phyloP scores from a whole-genome alignment of 495 filamentous ascomycete species.

The Penicillium cinerascens region DNA sequence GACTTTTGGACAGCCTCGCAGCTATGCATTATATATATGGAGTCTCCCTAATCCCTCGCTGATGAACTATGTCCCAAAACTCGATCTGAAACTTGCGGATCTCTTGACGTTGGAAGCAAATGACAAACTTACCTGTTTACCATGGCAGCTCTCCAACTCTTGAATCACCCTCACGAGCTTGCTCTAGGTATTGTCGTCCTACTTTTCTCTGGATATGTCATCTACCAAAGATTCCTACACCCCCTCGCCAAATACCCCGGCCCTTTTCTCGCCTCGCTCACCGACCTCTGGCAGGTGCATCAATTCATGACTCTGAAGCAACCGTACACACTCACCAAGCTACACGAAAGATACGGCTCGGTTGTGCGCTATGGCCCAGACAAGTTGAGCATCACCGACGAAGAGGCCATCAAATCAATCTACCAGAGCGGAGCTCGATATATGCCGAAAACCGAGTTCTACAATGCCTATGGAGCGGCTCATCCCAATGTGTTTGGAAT shows the following conservation, averaged over 20 bases:
- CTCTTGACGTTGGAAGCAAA: too few relatives aligned
- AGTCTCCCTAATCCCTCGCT: too few relatives aligned
- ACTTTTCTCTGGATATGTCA: not conserved
- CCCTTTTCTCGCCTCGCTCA: slow-evolving; percentile 8
- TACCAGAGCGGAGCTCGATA: slow-evolving; percentile 8
- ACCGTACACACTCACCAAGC: slow-evolving; percentile 7
- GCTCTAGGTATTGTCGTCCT: not conserved
- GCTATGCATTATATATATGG: too few relatives aligned
- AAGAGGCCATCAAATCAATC: slow-evolving; percentile 7
- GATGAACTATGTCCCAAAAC: too few relatives aligned
- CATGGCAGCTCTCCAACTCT: not conserved
- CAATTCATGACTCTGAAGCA: slow-evolving; percentile 10
- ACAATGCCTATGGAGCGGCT: slow-evolving; percentile 13
- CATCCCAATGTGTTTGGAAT: slow-evolving; percentile 12
- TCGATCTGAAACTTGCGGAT: too few relatives aligned
- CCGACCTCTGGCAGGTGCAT: slow-evolving; percentile 10
- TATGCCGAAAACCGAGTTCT: slow-evolving; percentile 13
- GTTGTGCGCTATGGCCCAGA: slow-evolving; percentile 12
- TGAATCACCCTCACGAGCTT: not conserved
- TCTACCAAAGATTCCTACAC: slow-evolving; percentile 6
- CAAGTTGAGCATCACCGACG: slow-evolving; percentile 10
- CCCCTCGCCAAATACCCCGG: slow-evolving; percentile 9
- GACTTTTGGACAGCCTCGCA: too few relatives aligned
- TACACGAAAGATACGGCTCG: slow-evolving; percentile 8
- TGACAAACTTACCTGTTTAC: too few relatives aligned